A percentile compares a stretch with the other conserved stretches of the same genome.
Evolutionary conservation across 2,329 filamentous ascomycete genomes (phyloP).

Genomic region (Fusarium sp.): DNA sequence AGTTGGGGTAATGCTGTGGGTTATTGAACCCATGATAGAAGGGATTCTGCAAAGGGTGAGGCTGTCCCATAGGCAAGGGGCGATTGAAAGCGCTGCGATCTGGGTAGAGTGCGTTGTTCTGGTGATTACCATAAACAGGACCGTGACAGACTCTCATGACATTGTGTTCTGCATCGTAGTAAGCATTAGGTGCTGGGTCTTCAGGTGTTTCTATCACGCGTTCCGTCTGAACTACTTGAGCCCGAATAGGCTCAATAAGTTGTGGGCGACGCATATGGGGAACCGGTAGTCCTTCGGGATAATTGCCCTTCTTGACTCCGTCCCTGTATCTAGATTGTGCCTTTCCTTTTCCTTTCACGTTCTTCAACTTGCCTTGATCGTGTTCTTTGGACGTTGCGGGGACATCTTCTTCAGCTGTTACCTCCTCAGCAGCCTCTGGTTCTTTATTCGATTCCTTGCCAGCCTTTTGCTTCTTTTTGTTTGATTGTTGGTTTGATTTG

Average conservation of each 20-base stretch:
- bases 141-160: conserved; percentile 71
- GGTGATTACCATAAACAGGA: conserved; percentile 65
- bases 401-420: conserved; percentile 18
- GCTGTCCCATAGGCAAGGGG: conserved; percentile 58
- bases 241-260: conserved; percentile 62
- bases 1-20: conserved; percentile 39
- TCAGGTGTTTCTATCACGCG: conserved; percentile 65
- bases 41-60: conserved; percentile 59
- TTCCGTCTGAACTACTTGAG: conserved; percentile 67
- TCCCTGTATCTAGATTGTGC: conserved; percentile 31
- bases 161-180: conserved; percentile 66
- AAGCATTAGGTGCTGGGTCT: conserved; percentile 71
- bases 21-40: conserved; percentile 58
- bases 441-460: conserved; percentile 29
- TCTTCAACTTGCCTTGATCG: conserved; percentile 40
- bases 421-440: conserved; percentile 19
- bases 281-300: conserved; percentile 48
- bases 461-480: conserved; percentile 33
- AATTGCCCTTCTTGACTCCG: conserved; percentile 44
- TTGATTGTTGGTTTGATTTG: conserved; percentile 6
- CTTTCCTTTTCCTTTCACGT: conserved; percentile 22
- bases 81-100: conserved; percentile 50
- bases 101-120: conserved; percentile 61
- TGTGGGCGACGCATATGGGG: conserved; percentile 57
- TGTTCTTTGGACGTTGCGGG: conserved; percentile 19